Conservation (phyloP, 257 asterid species). For the Paulownia fortunei region DNA sequence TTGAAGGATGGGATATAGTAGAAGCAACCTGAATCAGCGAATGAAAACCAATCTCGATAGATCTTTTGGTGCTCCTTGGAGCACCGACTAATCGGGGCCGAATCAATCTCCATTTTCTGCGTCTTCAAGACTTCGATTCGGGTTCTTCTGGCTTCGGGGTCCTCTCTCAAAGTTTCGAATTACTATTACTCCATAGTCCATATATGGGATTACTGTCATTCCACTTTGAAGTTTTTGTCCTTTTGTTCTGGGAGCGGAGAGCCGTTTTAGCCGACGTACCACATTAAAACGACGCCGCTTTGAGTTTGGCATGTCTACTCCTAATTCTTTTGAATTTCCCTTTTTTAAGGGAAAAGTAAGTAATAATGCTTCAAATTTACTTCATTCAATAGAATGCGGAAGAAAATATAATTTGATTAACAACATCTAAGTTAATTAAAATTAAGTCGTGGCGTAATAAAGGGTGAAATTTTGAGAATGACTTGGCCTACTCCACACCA, state of each 20-base stretch:
- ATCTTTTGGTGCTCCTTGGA: constrained; percentile 82
- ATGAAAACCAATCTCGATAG: constrained; percentile 79
- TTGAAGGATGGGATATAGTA: background rate
- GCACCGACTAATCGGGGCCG: constrained; percentile 79
- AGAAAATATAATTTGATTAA: background rate
- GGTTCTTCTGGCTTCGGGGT: background rate
- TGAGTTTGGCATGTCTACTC: constrained; percentile 11
- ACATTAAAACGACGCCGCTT: constrained; percentile 27
- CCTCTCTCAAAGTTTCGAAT: constrained; percentile 6
- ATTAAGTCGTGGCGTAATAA: background rate
- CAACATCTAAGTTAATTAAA: no score
- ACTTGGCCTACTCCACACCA: no score
- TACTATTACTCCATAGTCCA: background rate
- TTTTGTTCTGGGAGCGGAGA: background rate
- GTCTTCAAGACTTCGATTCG: background rate
- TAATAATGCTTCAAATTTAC: background rate
- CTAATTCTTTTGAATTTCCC: background rate
- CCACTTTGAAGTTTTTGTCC: background rate
- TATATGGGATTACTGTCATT: background rate
- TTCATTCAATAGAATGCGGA: background rate
- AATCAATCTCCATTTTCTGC: constrained; percentile 74
- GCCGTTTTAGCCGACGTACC: constrained; percentile 13
- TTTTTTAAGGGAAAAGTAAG: background rate
- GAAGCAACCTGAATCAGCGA: constrained; percentile 78
- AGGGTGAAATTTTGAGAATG: no score